Conservation (phyloP, 23 red algal genomes). For the Pyropia yezoensis region DNA sequence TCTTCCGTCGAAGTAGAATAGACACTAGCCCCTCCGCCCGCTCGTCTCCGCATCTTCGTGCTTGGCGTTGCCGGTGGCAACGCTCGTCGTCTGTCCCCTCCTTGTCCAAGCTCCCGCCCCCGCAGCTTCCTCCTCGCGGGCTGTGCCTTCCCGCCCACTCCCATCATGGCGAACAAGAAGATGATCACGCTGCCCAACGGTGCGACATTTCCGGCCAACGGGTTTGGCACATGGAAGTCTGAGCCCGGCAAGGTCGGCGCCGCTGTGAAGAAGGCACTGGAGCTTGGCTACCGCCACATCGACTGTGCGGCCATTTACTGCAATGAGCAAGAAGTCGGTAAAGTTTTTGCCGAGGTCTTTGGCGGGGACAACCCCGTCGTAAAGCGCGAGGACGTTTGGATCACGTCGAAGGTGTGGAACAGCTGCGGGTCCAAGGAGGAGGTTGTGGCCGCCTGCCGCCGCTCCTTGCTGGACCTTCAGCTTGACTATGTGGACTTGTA, state of each 20-base stretch:
- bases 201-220: constrained; percentile 33
- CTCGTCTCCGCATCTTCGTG: too few relatives aligned
- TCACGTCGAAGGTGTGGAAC: constrained; percentile 90
- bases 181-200: constrained; percentile 36
- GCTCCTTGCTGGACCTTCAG: constrained; percentile 57
- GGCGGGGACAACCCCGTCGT: constrained; percentile 7
- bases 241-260: constrained; percentile 38
- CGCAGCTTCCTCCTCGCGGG: too few relatives aligned
- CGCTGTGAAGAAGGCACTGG: constrained; percentile 54
- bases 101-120: too few relatives aligned
- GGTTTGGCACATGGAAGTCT: constrained; percentile 95
- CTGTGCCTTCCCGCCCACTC: too few relatives aligned
- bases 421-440: constrained; percentile 61
- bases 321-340: constrained; percentile 80
- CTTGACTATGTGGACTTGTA: constrained; percentile 80
- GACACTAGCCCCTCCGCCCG: too few relatives aligned
- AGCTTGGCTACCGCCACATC: constrained; percentile 80
- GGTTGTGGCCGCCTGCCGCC: constrained; percentile 51
- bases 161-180: constrained; percentile 1
- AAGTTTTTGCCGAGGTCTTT: constrained; percentile 46
- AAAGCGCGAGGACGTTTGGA: constrained; percentile 47
- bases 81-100: too few relatives aligned
- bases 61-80: too few relatives aligned
- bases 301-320: constrained; percentile 83
- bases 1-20: too few relatives aligned